A percentile compares a stretch with the other conserved stretches of the same genome.
phyloP scores from a whole-genome alignment of 176 grass and related monocot species.

The Oryza rufipogon region DNA sequence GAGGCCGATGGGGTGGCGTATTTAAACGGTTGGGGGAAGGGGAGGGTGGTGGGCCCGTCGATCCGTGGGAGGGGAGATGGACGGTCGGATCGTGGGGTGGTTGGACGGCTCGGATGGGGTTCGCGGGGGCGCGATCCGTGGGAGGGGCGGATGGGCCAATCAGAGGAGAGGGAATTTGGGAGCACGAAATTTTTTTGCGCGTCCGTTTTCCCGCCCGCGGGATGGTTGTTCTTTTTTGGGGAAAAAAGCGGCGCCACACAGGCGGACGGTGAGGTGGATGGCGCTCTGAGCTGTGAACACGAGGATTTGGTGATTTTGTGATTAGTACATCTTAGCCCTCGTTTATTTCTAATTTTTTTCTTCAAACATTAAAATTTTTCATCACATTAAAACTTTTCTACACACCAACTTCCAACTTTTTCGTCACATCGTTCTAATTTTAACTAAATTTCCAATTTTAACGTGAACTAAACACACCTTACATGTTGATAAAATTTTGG shows the following conservation, averaged over 20 bases:
- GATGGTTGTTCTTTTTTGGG: neutral
- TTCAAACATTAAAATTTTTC: too few species aligned
- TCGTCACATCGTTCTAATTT: too few species aligned
- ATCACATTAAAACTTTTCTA: too few species aligned
- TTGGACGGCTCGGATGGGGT: slow-evolving; percentile 25
- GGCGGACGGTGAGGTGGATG: neutral
- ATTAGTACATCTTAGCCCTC: too few species aligned
- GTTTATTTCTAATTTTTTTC: too few species aligned
- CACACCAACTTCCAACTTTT: too few species aligned
- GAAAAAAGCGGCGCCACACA: neutral
- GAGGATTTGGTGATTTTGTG: neutral
- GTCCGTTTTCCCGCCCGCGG: slow-evolving; percentile 22
- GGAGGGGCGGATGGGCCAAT: slow-evolving; percentile 35
- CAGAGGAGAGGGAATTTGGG: slow-evolving; percentile 1
- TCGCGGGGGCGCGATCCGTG: slow-evolving; percentile 25
- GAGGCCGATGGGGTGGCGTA: neutral
- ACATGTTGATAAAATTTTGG: too few species aligned
- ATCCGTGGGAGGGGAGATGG: slow-evolving; percentile 25
- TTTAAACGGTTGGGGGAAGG: slow-evolving; percentile 5
- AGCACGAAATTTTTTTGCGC: neutral
- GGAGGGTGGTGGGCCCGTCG: slow-evolving; percentile 32
- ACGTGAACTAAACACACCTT: too few species aligned
- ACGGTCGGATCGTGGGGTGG: neutral
- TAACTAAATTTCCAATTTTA: too few species aligned
- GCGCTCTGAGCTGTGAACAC: neutral